Evolutionary conservation across 345 rosid genomes (phyloP).

Genomic region (Diplotaxis tenuifolia): DNA sequence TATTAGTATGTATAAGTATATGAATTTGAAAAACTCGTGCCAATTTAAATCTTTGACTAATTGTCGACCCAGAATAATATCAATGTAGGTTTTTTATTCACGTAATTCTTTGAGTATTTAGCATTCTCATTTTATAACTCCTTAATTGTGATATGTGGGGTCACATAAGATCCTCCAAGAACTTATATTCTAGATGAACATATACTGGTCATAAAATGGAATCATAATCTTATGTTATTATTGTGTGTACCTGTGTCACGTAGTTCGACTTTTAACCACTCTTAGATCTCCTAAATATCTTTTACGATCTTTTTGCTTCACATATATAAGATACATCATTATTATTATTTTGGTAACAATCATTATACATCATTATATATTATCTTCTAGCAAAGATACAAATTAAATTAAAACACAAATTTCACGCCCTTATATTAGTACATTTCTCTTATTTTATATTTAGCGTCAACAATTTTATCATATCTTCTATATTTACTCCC

Average conservation of each 20-base stretch:
- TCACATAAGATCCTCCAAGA: slow-evolving; percentile 25
- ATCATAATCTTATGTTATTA: slow-evolving; percentile 53
- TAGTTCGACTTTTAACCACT: slow-evolving; percentile 52
- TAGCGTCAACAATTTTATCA: not conserved
- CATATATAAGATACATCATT: slow-evolving; percentile 10
- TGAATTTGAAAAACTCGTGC: not conserved
- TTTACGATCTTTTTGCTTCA: slow-evolving; percentile 31
- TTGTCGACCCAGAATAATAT: not conserved
- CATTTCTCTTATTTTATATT: not conserved
- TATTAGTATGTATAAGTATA: not conserved
- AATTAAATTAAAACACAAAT: slow-evolving; percentile 4
- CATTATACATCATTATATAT: slow-evolving; percentile 30
- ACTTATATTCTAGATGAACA: slow-evolving; percentile 18
- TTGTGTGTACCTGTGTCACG: slow-evolving; percentile 26
- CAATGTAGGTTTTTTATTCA: not conserved
- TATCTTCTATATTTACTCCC: not conserved
- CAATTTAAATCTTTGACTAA: not conserved
- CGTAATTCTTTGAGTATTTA: not conserved
- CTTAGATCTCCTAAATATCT: slow-evolving; percentile 42
- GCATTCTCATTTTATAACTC: not conserved
- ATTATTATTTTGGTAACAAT: slow-evolving; percentile 34
- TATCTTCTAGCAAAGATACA: slow-evolving; percentile 38
- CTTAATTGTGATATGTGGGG: slow-evolving; percentile 25
- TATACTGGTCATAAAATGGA: slow-evolving; percentile 49
- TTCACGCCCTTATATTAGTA: not conserved